Evolutionary conservation across 2,329 filamentous ascomycete species (phyloP).

Genomic region (Cordyceps cateniannulata): DNA sequence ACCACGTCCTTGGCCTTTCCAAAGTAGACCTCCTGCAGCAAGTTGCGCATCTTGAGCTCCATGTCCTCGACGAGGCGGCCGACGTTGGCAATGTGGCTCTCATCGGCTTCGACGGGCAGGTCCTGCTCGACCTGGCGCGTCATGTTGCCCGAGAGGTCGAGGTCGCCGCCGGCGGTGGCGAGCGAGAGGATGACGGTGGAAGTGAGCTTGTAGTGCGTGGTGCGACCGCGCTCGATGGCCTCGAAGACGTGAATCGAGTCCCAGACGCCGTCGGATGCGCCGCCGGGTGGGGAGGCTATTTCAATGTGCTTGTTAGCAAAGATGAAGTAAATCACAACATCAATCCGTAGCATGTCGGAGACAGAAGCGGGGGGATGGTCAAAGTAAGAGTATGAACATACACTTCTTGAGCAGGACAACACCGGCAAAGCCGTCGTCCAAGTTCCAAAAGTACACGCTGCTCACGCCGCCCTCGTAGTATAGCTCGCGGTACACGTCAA

Average conservation of each 20-base stretch:
- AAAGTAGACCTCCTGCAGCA: slow-evolving; percentile 98
- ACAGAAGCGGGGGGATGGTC: no score
- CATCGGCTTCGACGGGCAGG: slow-evolving; percentile 80
- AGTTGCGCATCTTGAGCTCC: slow-evolving; percentile 98
- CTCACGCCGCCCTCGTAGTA: slow-evolving; percentile 96
- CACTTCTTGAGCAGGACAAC: slow-evolving; percentile 95
- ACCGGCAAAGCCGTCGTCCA: slow-evolving; percentile 95
- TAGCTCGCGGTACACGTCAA: slow-evolving; percentile 93
- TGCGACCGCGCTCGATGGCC: slow-evolving; percentile 83
- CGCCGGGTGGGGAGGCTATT: slow-evolving; percentile 58
- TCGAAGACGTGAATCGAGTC: slow-evolving; percentile 99
- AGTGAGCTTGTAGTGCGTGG: slow-evolving; percentile 94
- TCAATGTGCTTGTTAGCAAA: not conserved
- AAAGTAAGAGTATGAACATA: slow-evolving; percentile 31
- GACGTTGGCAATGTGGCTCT: slow-evolving; percentile 92
- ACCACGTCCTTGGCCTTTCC: slow-evolving; percentile 99
- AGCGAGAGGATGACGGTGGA: slow-evolving; percentile 93
- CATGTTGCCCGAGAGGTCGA: slow-evolving; percentile 97
- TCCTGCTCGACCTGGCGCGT: slow-evolving; percentile 93
- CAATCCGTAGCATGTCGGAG: no score
- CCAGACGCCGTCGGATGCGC: slow-evolving; percentile 74
- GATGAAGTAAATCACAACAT: no score
- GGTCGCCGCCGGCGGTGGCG: slow-evolving; percentile 60
- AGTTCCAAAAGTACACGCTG: slow-evolving; percentile 96
- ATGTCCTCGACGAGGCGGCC: slow-evolving; percentile 95